Conservation (phyloP, 495 filamentous ascomycete genomes). For the Saxophila tyrrhenica region DNA sequence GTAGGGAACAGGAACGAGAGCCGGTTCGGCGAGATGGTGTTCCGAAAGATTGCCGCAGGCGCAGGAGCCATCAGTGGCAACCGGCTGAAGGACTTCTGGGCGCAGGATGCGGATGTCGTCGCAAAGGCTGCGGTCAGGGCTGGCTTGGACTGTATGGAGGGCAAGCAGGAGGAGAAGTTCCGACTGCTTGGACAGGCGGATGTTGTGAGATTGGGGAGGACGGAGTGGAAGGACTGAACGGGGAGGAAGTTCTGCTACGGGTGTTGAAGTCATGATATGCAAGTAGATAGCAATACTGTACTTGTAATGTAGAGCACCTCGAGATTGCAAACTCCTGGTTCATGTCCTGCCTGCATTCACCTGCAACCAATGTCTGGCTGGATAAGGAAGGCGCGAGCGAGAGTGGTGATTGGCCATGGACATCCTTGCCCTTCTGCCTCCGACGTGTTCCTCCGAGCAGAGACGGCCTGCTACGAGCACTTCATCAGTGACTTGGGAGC, state of each 20-base stretch:
- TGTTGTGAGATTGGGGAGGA: slow-evolving; percentile 27
- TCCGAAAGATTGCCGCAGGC: slow-evolving; percentile 39
- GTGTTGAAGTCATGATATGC: no score
- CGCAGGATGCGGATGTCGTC: slow-evolving; percentile 66
- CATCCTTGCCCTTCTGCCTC: no score
- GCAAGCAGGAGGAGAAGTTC: slow-evolving; percentile 26
- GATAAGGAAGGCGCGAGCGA: no score
- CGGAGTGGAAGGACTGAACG: slow-evolving; percentile 20
- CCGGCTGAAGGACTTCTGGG: slow-evolving; percentile 50
- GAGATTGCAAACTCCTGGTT: no score
- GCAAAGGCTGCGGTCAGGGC: slow-evolving; percentile 59
- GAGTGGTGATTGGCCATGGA: no score
- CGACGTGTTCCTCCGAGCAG: no score
- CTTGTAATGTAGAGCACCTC: no score
- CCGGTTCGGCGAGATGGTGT: slow-evolving; percentile 38
- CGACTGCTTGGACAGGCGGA: slow-evolving; percentile 24
- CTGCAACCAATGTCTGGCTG: no score
- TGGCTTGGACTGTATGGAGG: slow-evolving; percentile 30
- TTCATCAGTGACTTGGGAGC: no score
- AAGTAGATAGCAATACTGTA: no score
- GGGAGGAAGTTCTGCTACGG: not conserved
- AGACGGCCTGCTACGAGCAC: no score
- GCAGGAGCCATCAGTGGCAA: slow-evolving; percentile 42
- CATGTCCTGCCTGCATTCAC: no score
- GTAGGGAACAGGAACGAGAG: slow-evolving; percentile 49